A percentile compares a stretch with the other conserved stretches of the same genome.
Conservation (phyloP, 176 grass and related monocot genomes). For the Chloris gayana region DNA sequence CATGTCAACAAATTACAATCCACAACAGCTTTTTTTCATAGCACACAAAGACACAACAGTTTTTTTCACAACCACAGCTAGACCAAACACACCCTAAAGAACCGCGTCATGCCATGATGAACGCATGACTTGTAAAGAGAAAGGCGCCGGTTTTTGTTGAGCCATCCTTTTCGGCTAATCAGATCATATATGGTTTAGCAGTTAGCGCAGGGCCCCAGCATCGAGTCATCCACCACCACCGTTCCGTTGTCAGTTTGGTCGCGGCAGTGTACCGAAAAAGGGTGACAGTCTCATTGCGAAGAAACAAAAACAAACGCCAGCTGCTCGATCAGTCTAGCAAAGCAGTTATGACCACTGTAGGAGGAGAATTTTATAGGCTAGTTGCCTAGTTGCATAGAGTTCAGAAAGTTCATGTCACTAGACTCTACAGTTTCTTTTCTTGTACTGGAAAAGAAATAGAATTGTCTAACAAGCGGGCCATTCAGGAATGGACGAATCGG, state of each 20-base stretch:
- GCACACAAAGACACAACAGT: too few relatives aligned
- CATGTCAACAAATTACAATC: too few relatives aligned
- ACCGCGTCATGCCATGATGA: not conserved
- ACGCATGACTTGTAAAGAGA: conserved; percentile 38
- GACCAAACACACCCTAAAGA: too few relatives aligned
- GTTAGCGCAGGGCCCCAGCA: not conserved
- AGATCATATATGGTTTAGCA: conserved; percentile 13
- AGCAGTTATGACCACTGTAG: too few relatives aligned
- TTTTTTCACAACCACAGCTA: too few relatives aligned
- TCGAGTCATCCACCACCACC: not conserved
- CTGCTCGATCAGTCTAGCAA: not conserved
- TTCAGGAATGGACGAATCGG: not conserved
- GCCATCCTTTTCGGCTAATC: conserved; percentile 26
- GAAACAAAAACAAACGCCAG: conserved; percentile 4
- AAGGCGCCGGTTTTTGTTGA: conserved; percentile 17
- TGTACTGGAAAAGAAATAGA: not conserved
- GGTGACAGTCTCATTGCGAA: not conserved
- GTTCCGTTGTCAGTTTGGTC: not conserved
- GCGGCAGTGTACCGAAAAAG: not conserved
- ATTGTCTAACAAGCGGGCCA: not conserved
- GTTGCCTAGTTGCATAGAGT: not conserved
- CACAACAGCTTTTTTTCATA: too few relatives aligned
- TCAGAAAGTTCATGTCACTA: not conserved
- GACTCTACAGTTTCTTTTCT: too few relatives aligned
- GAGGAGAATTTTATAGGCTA: too few relatives aligned